phyloP scores from a whole-genome alignment of 1,284 basidiomycete genomes.

The Mycosarcoma mackinlayi region DNA sequence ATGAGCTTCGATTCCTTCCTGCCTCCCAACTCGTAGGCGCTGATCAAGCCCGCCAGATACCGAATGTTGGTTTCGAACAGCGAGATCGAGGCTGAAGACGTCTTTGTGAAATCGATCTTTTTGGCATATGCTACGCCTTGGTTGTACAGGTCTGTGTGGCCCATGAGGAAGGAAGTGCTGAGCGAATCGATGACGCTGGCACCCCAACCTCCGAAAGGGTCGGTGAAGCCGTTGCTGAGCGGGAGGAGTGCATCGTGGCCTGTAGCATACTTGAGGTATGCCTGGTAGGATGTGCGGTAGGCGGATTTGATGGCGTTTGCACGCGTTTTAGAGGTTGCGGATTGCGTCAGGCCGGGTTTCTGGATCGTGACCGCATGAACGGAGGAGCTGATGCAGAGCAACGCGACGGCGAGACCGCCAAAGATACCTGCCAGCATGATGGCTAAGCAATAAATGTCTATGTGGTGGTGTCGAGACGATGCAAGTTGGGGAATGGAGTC shows the following conservation, averaged over 20 bases:
- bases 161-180: constrained; percentile 60
- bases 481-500: too few species aligned
- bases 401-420: constrained; percentile 13
- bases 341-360: constrained; percentile 29
- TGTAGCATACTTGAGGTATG: constrained; percentile 53
- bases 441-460: neutral
- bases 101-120: constrained; percentile 53
- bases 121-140: constrained; percentile 35
- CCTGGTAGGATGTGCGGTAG: constrained; percentile 42
- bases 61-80: constrained; percentile 65
- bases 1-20: constrained; percentile 51
- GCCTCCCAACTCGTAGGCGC: constrained; percentile 59
- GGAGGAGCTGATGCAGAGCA: constrained; percentile 8
- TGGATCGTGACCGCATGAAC: constrained; percentile 28
- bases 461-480: neutral
- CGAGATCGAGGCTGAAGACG: constrained; percentile 34
- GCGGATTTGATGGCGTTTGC: constrained; percentile 49
- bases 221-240: constrained; percentile 33
- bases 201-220: constrained; percentile 59
- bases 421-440: constrained; percentile 28
- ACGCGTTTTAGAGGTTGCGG: constrained; percentile 25
- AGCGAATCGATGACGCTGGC: constrained; percentile 60
- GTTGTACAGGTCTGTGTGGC: constrained; percentile 47
- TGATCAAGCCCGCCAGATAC: constrained; percentile 59
- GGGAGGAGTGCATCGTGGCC: constrained; percentile 51